Conservation (phyloP, 1,139 yeast genomes). For the Insectozyma bohioensis region DNA sequence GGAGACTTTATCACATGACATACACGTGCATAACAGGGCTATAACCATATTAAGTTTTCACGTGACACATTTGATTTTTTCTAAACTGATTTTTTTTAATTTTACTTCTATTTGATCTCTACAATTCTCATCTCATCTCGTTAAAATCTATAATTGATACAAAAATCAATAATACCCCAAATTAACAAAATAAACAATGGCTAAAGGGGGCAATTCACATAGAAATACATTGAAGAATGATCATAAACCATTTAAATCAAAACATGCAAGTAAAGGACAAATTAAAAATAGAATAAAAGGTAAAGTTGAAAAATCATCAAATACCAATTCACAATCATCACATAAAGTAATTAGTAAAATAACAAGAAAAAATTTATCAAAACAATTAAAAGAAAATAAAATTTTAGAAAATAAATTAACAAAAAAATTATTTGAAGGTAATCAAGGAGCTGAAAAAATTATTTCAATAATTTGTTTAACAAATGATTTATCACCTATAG, state of each 20-base stretch:
- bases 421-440: conserved; percentile 76
- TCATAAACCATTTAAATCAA: conserved; percentile 87
- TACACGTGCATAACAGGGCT: too few species aligned
- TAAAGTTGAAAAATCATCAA: conserved; percentile 67
- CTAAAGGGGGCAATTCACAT: conserved; percentile 69
- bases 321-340: conserved; percentile 33
- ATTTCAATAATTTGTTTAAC: conserved; percentile 81
- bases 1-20: too few species aligned
- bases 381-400: conserved; percentile 76
- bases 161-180: not conserved
- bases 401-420: conserved; percentile 50
- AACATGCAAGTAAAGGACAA: conserved; percentile 89
- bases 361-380: conserved; percentile 77
- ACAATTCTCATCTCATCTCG: conserved; percentile 5
- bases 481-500: conserved; percentile 60
- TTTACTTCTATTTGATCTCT: too few species aligned
- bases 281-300: conserved; percentile 80
- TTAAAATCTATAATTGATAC: not conserved
- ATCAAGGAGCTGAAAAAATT: conserved; percentile 77
- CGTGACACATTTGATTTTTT: not conserved
- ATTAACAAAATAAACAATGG: conserved; percentile 39
- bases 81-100: not conserved
- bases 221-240: conserved; percentile 79
- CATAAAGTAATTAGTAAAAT: conserved; percentile 54
- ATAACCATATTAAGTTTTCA: too few species aligned